Conservation (phyloP, 495 filamentous ascomycete species). For the Durotheca rogersii region DNA sequence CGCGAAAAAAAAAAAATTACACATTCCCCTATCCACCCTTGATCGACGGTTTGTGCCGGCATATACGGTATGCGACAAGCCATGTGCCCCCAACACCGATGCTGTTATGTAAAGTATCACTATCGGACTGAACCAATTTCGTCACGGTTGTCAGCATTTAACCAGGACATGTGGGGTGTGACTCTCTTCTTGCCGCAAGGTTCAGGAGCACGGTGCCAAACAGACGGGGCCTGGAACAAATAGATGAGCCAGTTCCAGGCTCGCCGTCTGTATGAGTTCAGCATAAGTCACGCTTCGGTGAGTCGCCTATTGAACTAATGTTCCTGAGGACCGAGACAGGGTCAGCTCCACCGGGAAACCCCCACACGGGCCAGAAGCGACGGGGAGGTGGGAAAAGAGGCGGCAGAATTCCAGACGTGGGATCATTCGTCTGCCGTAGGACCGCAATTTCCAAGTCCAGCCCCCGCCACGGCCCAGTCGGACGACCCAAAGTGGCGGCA, state of each 20-base stretch:
- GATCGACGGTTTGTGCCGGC: no score
- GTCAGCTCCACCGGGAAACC: neutral
- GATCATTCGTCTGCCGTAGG: constrained; percentile 27
- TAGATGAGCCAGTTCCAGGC: constrained; percentile 3
- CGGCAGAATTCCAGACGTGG: constrained; percentile 12
- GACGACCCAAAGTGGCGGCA: constrained; percentile 8
- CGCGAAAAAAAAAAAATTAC: no score
- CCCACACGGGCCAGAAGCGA: constrained; percentile 7
- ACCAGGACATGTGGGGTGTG: constrained; percentile 1
- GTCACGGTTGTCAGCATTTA: constrained; percentile 3
- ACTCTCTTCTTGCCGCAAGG: constrained; percentile 4
- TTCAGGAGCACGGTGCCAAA: constrained; percentile 8
- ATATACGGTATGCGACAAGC: no score
- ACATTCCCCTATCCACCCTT: no score
- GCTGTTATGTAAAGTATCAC: constrained; percentile 4
- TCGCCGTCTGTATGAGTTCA: no score
- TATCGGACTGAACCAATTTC: constrained; percentile 1
- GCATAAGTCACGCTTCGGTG: neutral
- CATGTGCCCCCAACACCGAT: no score
- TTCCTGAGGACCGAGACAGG: constrained; percentile 6
- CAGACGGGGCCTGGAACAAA: neutral
- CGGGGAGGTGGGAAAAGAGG: constrained; percentile 2
- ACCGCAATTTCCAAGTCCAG: constrained; percentile 22
- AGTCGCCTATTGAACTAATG: constrained; percentile 2
- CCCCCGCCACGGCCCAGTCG: constrained; percentile 4